Evolutionary conservation across 768 basidiomycete species (phyloP).

Genomic region (Myochromella boudieri): DNA sequence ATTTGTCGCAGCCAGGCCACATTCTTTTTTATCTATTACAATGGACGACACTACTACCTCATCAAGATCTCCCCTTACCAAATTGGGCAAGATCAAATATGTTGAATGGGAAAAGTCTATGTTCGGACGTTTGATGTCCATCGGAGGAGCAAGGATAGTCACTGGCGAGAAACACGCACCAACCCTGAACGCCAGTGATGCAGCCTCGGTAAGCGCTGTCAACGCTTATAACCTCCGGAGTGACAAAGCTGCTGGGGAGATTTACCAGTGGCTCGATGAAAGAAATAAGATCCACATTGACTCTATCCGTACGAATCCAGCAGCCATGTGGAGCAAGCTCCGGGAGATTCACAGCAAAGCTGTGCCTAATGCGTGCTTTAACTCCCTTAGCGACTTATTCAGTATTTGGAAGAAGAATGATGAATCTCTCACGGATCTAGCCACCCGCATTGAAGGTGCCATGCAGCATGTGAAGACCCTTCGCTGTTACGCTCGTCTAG

Average conservation of each 20-base stretch:
- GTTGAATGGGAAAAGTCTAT: too few relatives aligned
- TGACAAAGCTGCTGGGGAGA: too few relatives aligned
- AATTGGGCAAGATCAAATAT: slow-evolving; percentile 2
- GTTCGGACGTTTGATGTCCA: too few relatives aligned
- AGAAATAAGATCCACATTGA: too few relatives aligned
- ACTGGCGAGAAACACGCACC: not conserved
- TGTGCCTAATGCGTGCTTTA: slow-evolving; percentile 1
- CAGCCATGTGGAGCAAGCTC: not conserved
- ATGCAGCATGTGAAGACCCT: not conserved
- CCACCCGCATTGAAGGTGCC: not conserved
- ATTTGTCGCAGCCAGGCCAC: too few relatives aligned
- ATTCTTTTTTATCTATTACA: not conserved
- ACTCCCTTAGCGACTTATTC: too few relatives aligned
- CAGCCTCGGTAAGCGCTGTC: too few relatives aligned
- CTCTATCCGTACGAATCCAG: not conserved
- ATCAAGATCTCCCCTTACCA: not conserved
- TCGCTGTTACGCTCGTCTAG: too few relatives aligned
- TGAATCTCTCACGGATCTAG: not conserved
- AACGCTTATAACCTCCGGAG: not conserved
- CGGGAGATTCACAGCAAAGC: slow-evolving; percentile 1
- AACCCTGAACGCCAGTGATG: not conserved
- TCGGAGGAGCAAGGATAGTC: too few relatives aligned
- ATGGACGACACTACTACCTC: not conserved
- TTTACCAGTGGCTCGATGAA: too few relatives aligned
- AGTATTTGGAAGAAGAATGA: not conserved